Evolutionary conservation across 345 rosid species (phyloP).

Genomic region (Hibiscus trionum): DNA sequence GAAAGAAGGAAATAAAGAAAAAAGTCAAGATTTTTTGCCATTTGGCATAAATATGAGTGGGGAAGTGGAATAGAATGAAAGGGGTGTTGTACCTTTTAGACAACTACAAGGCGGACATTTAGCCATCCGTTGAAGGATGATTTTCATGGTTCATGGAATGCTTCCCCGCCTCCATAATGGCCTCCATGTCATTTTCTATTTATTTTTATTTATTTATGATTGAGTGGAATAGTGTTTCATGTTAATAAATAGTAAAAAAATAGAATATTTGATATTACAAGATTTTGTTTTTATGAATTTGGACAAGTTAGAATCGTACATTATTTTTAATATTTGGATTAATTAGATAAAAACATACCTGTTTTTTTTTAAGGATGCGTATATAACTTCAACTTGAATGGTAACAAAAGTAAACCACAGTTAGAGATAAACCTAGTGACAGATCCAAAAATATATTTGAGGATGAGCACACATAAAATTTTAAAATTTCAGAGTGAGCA

Average conservation of each 20-base stretch:
- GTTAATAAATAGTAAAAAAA: not conserved
- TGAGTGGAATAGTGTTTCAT: not conserved
- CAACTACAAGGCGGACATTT: not conserved
- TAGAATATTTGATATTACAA: too few relatives aligned
- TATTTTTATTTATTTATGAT: not conserved
- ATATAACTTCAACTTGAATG: too few relatives aligned
- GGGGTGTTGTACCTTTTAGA: constrained; percentile 1
- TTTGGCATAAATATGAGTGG: not conserved
- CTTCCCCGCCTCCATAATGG: not conserved
- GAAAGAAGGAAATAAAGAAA: not conserved
- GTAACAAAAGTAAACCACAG: too few relatives aligned
- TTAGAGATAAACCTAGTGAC: too few relatives aligned
- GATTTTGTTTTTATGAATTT: too few relatives aligned
- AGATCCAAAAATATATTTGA: too few relatives aligned
- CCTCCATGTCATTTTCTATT: not conserved
- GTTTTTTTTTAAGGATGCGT: too few relatives aligned
- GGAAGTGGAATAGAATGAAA: constrained; percentile 2
- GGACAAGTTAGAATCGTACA: too few relatives aligned
- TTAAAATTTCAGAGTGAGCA: too few relatives aligned
- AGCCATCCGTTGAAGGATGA: constrained; percentile 1
- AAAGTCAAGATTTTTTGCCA: not conserved
- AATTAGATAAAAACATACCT: too few relatives aligned
- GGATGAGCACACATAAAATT: too few relatives aligned
- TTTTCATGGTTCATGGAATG: not conserved
- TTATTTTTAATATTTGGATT: too few relatives aligned